Conservation (phyloP, 1,284 basidiomycete species). For the Ustilago cynodontis region DNA sequence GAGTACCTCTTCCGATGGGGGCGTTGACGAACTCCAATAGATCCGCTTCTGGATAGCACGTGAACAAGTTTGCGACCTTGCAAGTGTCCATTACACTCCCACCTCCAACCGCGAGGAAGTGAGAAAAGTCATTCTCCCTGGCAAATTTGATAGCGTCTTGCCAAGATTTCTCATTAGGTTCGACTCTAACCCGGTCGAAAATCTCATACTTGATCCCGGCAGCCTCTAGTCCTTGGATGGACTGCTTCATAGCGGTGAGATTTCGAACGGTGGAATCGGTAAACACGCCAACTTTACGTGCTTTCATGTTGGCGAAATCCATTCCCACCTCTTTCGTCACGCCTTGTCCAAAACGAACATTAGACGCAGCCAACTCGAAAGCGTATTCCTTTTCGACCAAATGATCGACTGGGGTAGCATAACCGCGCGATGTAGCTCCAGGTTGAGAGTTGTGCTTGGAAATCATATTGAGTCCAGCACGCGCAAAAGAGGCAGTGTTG, state of each 20-base stretch:
- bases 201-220: conserved; percentile 83
- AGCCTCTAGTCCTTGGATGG: conserved; percentile 82
- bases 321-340: conserved; percentile 82
- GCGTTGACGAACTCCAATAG: conserved; percentile 94
- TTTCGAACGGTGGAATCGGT: conserved; percentile 88
- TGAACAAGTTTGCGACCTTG: conserved; percentile 87
- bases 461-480: conserved; percentile 62
- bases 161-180: conserved; percentile 85
- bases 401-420: conserved; percentile 83
- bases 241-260: conserved; percentile 84
- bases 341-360: conserved; percentile 74
- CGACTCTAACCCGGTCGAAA: conserved; percentile 85
- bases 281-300: conserved; percentile 85
- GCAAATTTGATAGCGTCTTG: conserved; percentile 87
- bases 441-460: conserved; percentile 49
- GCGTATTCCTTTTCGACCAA: conserved; percentile 87
- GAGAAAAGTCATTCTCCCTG: conserved; percentile 85
- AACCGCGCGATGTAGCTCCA: conserved; percentile 56
- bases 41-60: conserved; percentile 84
- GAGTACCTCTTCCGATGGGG: conserved; percentile 90
- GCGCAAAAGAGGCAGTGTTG: conserved; percentile 27
- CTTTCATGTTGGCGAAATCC: conserved; percentile 78
- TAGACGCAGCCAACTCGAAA: conserved; percentile 94
- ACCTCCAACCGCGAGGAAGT: conserved; percentile 82
- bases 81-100: conserved; percentile 96